A percentile compares a stretch with the other conserved stretches of the same genome.
These are phyloP conservation scores for Aspergillus sp. DNA, from an alignment of 2,329 filamentous ascomycete species.

Conservation along the genomic window DNA sequence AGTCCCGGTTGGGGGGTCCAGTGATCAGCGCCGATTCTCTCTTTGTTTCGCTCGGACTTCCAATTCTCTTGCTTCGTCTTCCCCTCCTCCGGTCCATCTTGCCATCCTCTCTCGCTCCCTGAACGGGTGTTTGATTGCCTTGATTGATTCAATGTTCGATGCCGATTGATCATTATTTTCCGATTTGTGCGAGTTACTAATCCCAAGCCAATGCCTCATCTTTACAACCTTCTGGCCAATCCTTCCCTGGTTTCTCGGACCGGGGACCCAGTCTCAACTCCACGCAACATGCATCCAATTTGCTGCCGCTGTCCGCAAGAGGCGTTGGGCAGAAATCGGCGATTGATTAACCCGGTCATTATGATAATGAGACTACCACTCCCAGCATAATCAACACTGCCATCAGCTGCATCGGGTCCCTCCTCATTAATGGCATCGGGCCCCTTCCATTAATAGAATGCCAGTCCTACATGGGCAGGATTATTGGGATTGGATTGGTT, in stretches of 20 bases:
- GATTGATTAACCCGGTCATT: conserved; percentile 7
- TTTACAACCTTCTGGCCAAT: background rate
- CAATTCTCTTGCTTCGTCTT: background rate
- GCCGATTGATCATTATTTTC: background rate
- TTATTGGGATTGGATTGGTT: background rate
- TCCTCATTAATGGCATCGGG: background rate
- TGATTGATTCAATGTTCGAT: no score
- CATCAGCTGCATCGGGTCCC: background rate
- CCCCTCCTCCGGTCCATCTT: background rate
- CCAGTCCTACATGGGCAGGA: background rate
- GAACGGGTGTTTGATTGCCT: background rate
- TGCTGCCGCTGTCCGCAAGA: conserved; percentile 20
- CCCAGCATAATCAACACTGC: background rate
- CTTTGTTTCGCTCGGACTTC: background rate
- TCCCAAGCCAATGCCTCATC: background rate
- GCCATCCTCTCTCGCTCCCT: background rate
- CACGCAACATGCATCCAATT: conserved; percentile 24
- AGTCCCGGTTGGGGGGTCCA: conserved; percentile 7
- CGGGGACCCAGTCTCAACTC: conserved; percentile 22
- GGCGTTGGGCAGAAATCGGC: conserved; percentile 31
- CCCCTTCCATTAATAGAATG: background rate
- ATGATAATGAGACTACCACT: background rate
- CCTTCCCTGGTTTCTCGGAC: conserved; percentile 11
- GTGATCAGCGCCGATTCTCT: conserved; percentile 5
- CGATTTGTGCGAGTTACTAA: background rate